Base-by-base conservation (phyloP, 2,329 filamentous ascomycete species). In the Rhinocladiella mackenziei region DNA sequence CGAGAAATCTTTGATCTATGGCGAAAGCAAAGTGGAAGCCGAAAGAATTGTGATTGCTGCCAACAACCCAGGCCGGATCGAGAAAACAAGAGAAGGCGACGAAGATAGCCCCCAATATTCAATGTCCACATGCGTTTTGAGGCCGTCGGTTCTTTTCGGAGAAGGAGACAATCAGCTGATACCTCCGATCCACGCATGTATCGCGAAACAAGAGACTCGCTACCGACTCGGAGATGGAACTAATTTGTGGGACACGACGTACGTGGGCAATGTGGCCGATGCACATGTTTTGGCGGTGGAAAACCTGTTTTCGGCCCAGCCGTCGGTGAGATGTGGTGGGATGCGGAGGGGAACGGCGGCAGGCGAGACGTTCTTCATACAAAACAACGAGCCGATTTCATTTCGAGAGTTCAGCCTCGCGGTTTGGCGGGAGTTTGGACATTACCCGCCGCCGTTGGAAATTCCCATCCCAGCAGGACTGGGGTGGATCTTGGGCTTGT, bases 381-480 rank as follows among this genome's bases (percentile, higher is more conserved):
- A 69, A 42, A 71, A 70, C 50, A 68, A 71, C 45, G 65, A 71
- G 44, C 67, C 67, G 28, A 65, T 71, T 33, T 55, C 64, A 11
- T 71, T 71, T 48, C 62, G 69, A 14, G 62, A 67, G 53, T 69
- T 71, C 37, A 70, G 67, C 45, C 57, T 71, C 22, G 63, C 62
- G 6, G 61, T 70, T 32, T 71, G 68, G 68, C 60, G 57, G 8
- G 60, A 65, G 41, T 80, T 80, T 55, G 75, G 68, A 0, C 74
- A 77, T 54, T 65, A 73, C 18, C 55, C 56, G 10, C 77, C 77
- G 4, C 56, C 57, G 0, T 75, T 67, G 38, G 58, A 73, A 34
- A 45, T 80, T 5, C 62, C 57, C 20, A 69, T 81, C 10, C 76
- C 77, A 0, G 58, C 64, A 44, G 22, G 53, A 3, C 30, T 78